phyloP scores from a whole-genome alignment of 345 rosid genomes.

The Aquilaria sinensis region DNA sequence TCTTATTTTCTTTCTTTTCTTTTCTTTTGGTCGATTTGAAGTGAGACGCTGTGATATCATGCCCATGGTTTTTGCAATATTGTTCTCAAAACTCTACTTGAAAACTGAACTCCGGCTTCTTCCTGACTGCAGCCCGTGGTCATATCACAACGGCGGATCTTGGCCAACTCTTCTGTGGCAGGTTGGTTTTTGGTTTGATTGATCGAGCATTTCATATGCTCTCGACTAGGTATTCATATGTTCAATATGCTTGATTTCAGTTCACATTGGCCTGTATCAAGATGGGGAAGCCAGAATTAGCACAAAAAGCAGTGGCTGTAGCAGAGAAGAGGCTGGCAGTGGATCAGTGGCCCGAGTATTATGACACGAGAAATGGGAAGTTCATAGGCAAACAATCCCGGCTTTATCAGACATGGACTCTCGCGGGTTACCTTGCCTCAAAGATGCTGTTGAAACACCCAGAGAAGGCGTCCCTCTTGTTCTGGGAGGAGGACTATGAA shows the following conservation, averaged over 20 bases:
- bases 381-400: constrained; percentile 82
- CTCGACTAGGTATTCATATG: too few species aligned
- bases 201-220: not conserved
- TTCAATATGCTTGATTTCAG: constrained; percentile 24
- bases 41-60: too few species aligned
- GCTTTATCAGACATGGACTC: constrained; percentile 80
- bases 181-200: constrained; percentile 27
- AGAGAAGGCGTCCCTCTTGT: constrained; percentile 68
- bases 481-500: constrained; percentile 89
- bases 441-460: constrained; percentile 89
- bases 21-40: not conserved
- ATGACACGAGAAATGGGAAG: constrained; percentile 69
- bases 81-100: not conserved
- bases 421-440: constrained; percentile 73
- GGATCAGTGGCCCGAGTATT: constrained; percentile 91
- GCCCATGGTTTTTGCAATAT: not conserved
- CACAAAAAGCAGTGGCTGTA: constrained; percentile 58
- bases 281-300: constrained; percentile 74
- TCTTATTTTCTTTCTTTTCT: constrained; percentile 3
- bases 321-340: constrained; percentile 64
- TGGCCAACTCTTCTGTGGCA: constrained; percentile 99
- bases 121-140: constrained; percentile 70
- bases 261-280: constrained; percentile 90
- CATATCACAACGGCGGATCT: constrained; percentile 97
- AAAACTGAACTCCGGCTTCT: constrained; percentile 2